Evolutionary conservation across 208 protist species (phyloP).

Genomic region (Trypanosoma scelopori): DNA sequence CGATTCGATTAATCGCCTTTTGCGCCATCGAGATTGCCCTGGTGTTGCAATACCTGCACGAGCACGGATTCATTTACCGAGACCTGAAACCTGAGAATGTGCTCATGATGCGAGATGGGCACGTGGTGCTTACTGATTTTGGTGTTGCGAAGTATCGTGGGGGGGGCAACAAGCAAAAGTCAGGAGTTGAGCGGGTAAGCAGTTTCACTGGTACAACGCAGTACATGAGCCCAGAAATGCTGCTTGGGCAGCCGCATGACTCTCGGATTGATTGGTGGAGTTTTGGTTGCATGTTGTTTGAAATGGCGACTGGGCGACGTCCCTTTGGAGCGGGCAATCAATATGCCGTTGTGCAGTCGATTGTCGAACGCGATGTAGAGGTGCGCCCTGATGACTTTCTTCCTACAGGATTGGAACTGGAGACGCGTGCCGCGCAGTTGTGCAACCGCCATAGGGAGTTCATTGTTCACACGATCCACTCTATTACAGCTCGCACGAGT

Average conservation of each 20-base stretch:
- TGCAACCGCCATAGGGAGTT: conserved; percentile 50
- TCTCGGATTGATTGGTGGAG: conserved; percentile 95
- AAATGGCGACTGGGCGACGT: conserved; percentile 92
- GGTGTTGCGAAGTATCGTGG: conserved; percentile 91
- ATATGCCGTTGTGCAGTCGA: conserved; percentile 62
- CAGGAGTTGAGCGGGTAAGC: conserved; percentile 38
- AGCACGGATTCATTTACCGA: conserved; percentile 86
- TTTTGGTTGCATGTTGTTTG: conserved; percentile 94
- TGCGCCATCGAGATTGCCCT: conserved; percentile 90
- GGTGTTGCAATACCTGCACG: conserved; percentile 89
- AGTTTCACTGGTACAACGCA: conserved; percentile 95
- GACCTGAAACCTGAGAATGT: conserved; percentile 96
- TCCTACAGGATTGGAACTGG: conserved; percentile 68
- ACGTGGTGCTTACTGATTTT: conserved; percentile 95
- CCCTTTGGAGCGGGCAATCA: conserved; percentile 72
- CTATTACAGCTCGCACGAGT: background rate
- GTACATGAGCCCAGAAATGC: conserved; percentile 95
- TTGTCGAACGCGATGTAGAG: conserved; percentile 74
- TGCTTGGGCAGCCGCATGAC: conserved; percentile 83
- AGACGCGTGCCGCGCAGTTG: conserved; percentile 66
- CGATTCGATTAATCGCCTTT: conserved; percentile 80
- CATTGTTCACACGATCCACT: background rate
- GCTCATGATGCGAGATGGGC: conserved; percentile 85
- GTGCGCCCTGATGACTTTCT: conserved; percentile 62
- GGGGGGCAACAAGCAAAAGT: background rate